Evolutionary conservation across 768 basidiomycete species (phyloP).

Genomic region (Collybia sp.): DNA sequence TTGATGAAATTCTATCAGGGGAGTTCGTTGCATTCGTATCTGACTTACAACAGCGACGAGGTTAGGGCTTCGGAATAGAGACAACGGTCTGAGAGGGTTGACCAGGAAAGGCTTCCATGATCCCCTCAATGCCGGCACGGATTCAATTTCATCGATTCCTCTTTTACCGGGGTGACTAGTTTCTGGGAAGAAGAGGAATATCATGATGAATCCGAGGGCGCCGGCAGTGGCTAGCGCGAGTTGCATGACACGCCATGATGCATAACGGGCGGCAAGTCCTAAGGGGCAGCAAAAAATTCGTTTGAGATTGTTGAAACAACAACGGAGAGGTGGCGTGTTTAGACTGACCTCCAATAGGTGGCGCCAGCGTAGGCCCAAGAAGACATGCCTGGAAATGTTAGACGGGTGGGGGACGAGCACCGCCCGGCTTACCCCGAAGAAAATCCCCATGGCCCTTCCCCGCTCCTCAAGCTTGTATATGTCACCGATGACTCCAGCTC

Average conservation of each 20-base stretch:
- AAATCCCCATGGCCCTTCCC: constrained; percentile 54
- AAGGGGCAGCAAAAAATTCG: constrained; percentile 43
- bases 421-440: constrained; percentile 37
- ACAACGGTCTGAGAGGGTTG: background rate
- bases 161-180: constrained; percentile 40
- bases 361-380: constrained; percentile 13
- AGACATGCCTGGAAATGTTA: constrained; percentile 2
- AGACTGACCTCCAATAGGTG: constrained; percentile 31
- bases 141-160: constrained; percentile 31
- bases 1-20: background rate
- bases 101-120: background rate
- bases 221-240: constrained; percentile 34
- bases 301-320: constrained; percentile 22
- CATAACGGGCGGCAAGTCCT: constrained; percentile 65
- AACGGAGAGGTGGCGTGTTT: constrained; percentile 18
- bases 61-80: background rate
- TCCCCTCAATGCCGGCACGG: background rate
- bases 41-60: background rate
- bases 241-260: constrained; percentile 59
- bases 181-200: constrained; percentile 27
- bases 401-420: background rate
- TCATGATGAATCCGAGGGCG: constrained; percentile 22
- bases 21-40: too few relatives aligned
- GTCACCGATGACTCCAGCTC: too few relatives aligned
- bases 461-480: constrained; percentile 62